phyloP scores from a whole-genome alignment of 2,329 filamentous ascomycete species.

The Corinectria fuckeliana region DNA sequence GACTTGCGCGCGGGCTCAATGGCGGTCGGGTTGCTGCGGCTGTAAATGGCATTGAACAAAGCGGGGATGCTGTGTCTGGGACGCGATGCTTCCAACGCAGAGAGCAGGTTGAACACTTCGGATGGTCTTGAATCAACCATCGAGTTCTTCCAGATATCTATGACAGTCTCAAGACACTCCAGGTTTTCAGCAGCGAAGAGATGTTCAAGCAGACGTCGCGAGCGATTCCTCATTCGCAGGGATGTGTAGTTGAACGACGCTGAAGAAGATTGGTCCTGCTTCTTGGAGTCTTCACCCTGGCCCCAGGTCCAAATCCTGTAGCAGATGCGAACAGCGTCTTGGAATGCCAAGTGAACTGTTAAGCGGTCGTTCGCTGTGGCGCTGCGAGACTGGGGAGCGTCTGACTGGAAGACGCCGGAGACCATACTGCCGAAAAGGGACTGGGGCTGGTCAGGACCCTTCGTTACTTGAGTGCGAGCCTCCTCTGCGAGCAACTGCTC shows the following conservation, averaged over 20 bases:
- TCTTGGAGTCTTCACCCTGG: conserved; percentile 62
- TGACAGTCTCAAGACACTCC: conserved; percentile 90
- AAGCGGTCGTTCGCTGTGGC: conserved; percentile 91
- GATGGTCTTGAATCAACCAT: conserved; percentile 56
- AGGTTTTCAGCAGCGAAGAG: conserved; percentile 90
- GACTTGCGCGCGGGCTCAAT: conserved; percentile 83
- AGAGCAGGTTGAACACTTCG: conserved; percentile 83
- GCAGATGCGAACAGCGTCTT: conserved; percentile 91
- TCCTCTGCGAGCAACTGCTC: conserved; percentile 82
- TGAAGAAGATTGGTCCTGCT: conserved; percentile 70
- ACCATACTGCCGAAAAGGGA: conserved; percentile 96
- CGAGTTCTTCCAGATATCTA: conserved; percentile 77
- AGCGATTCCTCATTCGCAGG: conserved; percentile 86
- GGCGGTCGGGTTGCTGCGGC: conserved; percentile 83
- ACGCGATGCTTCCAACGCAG: conserved; percentile 88
- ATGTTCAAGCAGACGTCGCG: conserved; percentile 87
- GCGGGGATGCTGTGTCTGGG: conserved; percentile 92
- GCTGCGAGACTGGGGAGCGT: conserved; percentile 77
- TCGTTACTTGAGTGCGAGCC: conserved; percentile 68
- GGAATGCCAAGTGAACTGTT: conserved; percentile 94
- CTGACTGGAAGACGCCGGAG: conserved; percentile 84
- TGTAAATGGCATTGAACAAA: conserved; percentile 95
- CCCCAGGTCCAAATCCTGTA: conserved; percentile 97
- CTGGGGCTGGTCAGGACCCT: conserved; percentile 82
- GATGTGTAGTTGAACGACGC: conserved; percentile 93